phyloP scores from a whole-genome alignment of 2,329 filamentous ascomycete genomes.

The Pseudogymnoascus sp. region DNA sequence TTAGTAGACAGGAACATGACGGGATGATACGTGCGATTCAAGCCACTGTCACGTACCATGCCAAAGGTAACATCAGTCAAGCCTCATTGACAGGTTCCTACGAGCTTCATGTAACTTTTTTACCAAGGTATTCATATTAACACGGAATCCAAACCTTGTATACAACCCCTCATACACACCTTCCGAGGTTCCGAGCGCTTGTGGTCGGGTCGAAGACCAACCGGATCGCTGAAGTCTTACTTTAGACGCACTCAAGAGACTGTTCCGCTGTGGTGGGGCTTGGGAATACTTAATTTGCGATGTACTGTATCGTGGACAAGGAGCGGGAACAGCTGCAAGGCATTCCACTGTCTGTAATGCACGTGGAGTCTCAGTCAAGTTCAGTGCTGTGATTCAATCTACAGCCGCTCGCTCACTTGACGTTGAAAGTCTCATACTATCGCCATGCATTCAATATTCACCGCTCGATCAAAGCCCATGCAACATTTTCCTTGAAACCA shows the following conservation, averaged over 20 bases:
- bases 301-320: no score
- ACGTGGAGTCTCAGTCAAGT: background rate
- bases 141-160: background rate
- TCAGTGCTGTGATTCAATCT: background rate
- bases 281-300: background rate
- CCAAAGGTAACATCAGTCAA: background rate
- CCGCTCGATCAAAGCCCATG: background rate
- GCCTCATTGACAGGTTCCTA: background rate
- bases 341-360: background rate
- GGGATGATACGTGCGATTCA: background rate
- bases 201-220: background rate
- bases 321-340: background rate
- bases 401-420: background rate
- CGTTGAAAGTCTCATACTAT: background rate
- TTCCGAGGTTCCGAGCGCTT: background rate
- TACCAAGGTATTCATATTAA: background rate
- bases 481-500: background rate
- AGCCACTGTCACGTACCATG: conserved; percentile 8
- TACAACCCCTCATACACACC: background rate
- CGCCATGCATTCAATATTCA: background rate
- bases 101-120: background rate
- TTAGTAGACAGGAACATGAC: background rate
- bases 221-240: background rate
- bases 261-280: background rate
- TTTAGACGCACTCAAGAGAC: background rate